These are phyloP conservation scores for Creolimax fragrantissima DNA, from an alignment of 78 protist species.

Conservation along the genomic window DNA sequence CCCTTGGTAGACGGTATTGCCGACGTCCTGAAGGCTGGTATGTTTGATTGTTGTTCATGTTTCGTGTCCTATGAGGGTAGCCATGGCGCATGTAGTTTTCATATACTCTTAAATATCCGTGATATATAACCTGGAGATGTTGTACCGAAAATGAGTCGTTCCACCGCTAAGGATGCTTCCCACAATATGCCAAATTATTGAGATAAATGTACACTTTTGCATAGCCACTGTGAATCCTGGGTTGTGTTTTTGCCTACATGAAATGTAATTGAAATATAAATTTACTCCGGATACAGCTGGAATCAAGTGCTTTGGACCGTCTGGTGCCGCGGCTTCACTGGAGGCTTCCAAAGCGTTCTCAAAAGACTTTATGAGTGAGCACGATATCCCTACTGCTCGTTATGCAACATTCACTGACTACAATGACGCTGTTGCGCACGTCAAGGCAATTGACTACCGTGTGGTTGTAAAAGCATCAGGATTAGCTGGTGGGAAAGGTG, in stretches of 20 bases:
- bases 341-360: conserved; percentile 79
- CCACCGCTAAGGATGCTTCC: no score
- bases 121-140: no score
- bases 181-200: no score
- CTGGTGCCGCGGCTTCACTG: conserved; percentile 53
- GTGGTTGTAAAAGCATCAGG: conserved; percentile 27
- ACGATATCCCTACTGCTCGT: conserved; percentile 69
- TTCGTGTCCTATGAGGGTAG: no score
- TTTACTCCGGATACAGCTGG: no score
- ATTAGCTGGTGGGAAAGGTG: conserved; percentile 86
- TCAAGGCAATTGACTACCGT: not conserved
- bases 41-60: not conserved
- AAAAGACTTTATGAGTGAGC: conserved; percentile 69
- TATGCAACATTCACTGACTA: conserved; percentile 32
- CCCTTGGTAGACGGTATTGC: conserved; percentile 73
- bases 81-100: no score
- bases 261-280: no score
- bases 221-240: no score
- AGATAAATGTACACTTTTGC: no score
- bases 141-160: no score
- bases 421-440: conserved; percentile 31
- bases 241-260: no score
- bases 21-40: conserved; percentile 2
- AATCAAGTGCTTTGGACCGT: conserved; percentile 66
- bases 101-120: no score